Evolutionary conservation across 495 filamentous ascomycete genomes (phyloP).

Genomic region (Neurospora sp.): DNA sequence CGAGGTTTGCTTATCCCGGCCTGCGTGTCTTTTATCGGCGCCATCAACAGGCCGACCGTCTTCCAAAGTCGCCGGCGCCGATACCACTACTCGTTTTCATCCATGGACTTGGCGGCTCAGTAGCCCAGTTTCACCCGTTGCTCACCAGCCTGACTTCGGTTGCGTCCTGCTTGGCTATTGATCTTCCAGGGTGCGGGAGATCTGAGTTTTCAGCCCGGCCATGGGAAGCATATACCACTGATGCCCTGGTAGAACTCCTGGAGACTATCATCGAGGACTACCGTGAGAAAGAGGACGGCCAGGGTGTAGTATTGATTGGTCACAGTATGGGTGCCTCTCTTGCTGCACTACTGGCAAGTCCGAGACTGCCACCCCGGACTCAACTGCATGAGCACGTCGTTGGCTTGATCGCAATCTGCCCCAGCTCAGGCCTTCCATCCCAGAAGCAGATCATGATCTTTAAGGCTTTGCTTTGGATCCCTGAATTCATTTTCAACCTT

Average conservation of each 20-base stretch:
- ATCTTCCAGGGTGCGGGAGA: constrained; percentile 79
- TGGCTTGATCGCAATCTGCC: constrained; percentile 74
- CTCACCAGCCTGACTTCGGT: constrained; percentile 74
- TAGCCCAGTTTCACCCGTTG: constrained; percentile 78
- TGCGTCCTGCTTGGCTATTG: constrained; percentile 81
- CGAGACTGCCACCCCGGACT: constrained; percentile 32
- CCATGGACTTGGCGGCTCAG: constrained; percentile 82
- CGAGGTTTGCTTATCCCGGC: constrained; percentile 57
- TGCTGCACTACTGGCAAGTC: constrained; percentile 62
- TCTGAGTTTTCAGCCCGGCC: constrained; percentile 58
- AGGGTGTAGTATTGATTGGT: constrained; percentile 70
- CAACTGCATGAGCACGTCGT: constrained; percentile 52
- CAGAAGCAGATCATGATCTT: constrained; percentile 42
- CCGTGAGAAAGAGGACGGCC: constrained; percentile 51
- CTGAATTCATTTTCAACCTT: constrained; percentile 62
- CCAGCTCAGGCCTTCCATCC: constrained; percentile 51
- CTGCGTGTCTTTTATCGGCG: constrained; percentile 76
- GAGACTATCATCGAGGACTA: constrained; percentile 62
- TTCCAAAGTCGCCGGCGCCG: constrained; percentile 60
- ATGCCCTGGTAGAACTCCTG: constrained; percentile 66
- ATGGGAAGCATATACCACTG: constrained; percentile 73
- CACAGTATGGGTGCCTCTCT: constrained; percentile 85
- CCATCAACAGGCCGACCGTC: constrained; percentile 69
- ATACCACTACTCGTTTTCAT: constrained; percentile 84
- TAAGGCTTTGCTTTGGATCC: constrained; percentile 52